Evolutionary conservation across 495 filamentous ascomycete genomes (phyloP).

Genomic region (Aspergillus campestris): DNA sequence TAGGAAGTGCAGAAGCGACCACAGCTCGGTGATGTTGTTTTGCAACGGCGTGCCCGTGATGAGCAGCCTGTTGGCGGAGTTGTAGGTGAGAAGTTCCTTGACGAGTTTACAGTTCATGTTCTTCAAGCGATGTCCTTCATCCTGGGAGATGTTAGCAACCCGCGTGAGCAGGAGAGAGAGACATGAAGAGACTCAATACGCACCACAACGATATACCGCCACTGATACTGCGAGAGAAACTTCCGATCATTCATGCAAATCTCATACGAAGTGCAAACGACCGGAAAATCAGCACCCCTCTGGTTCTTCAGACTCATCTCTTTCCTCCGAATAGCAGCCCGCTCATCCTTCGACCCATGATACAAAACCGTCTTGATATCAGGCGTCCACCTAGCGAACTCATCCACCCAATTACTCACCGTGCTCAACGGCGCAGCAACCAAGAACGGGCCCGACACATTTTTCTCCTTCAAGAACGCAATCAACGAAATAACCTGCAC

Average conservation of each 20-base stretch:
- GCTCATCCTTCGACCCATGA: conserved; percentile 69
- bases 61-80: conserved; percentile 79
- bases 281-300: conserved; percentile 64
- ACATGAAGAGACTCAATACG: conserved; percentile 23
- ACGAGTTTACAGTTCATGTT: conserved; percentile 93
- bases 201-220: conserved; percentile 95
- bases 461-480: conserved; percentile 79
- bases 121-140: conserved; percentile 96
- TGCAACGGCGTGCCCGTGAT: conserved; percentile 94
- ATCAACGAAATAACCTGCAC: conserved; percentile 89
- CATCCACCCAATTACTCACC: conserved; percentile 91
- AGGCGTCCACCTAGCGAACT: conserved; percentile 85
- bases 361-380: conserved; percentile 80
- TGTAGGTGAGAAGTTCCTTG: conserved; percentile 75
- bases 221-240: conserved; percentile 68
- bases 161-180: neutral
- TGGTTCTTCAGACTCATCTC: conserved; percentile 52
- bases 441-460: conserved; percentile 79
- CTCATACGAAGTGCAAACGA: conserved; percentile 91
- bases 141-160: conserved; percentile 34
- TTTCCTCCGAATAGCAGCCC: conserved; percentile 59
- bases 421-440: conserved; percentile 88
- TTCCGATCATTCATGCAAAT: conserved; percentile 88
- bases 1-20: conserved; percentile 91
- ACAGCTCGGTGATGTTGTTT: conserved; percentile 91